Percentiles rank a stretch among this genome's conserved stretches.
Conservation (phyloP, 73 alveolate species). For the Tetrahymena borealis region DNA sequence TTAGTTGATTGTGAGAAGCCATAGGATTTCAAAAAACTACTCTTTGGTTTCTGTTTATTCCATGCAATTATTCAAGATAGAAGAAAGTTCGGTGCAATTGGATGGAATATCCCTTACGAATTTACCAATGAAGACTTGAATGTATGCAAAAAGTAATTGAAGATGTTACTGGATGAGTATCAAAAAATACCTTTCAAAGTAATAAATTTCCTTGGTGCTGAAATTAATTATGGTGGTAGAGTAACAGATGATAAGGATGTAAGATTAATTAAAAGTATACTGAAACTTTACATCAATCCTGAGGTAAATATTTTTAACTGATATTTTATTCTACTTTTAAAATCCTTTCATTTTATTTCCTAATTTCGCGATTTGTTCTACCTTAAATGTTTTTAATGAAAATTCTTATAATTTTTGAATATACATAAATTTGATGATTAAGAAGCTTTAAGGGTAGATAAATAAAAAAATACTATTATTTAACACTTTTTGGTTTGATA, state of each 20-base stretch:
- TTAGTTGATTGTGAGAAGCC: constrained; percentile 84
- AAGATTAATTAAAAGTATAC: constrained; percentile 87
- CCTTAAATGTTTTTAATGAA: no score
- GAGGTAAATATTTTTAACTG: constrained; percentile 20
- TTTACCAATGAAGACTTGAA: constrained; percentile 92
- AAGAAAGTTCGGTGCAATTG: constrained; percentile 96
- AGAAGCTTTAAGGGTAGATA: no score
- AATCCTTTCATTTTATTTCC: no score
- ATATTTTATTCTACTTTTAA: neutral
- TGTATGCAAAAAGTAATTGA: constrained; percentile 74
- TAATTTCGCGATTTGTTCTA: no score
- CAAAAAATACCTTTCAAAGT: constrained; percentile 76
- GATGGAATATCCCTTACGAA: constrained; percentile 94
- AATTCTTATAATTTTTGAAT: no score
- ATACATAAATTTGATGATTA: no score
- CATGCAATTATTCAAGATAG: constrained; percentile 99
- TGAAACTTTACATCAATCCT: constrained; percentile 91
- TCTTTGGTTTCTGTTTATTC: constrained; percentile 99
- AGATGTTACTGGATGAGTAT: constrained; percentile 81
- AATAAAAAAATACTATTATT: no score
- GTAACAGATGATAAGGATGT: constrained; percentile 99
- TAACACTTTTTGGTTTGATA: no score
- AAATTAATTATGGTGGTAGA: constrained; percentile 99
- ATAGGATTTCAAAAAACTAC: constrained; percentile 90
- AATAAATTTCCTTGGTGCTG: constrained; percentile 97